Evolutionary conservation across 352 stramenopile genomes (phyloP), one percentile per base, ranked within the genome.

Genomic region (Phytopythium aichiense): DNA sequence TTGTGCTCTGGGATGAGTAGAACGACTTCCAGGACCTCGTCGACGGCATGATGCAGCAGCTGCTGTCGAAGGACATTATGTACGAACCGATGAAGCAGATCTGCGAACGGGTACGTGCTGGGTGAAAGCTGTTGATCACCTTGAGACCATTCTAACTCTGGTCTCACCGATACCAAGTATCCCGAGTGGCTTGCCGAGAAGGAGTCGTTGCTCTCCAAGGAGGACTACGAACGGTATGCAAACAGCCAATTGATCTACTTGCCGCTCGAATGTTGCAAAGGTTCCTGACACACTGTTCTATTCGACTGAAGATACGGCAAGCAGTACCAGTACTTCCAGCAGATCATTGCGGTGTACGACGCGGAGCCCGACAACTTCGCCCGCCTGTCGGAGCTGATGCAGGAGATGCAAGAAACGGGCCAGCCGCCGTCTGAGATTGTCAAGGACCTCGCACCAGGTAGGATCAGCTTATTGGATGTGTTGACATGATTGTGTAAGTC

Each of bases 21-120:
- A 88, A 72, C 63, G 84, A 96, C 71, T 92, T 98, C 62, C 84
- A 98, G 46, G 87, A 92, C 18, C 65, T 99, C 25, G 88, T 99
- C 4, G 96, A 99, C 66, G 92, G 94, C 33, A 99, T 99, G 87
- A 99, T 99, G 96, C 81, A 98, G 72, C 96, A 99, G 66, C 61
- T 99, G 50, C 73, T 99, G 61, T 95, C 89, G 46, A 98, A 98
- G 66, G 97, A 99, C 63, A 77, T 99, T 54, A 99, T 99, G 97
- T 99, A 99, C 79, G 94, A 99, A 66, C 97, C 97, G 13, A 99
- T 99, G 77, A 97, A 97, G 77, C 84, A 96, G 68, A 94, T 96
- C 62, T 97, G 87, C 72, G 96, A 98, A 28, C 72, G 83, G 66
- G 83, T 92, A 69, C 43, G 78, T 37, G 15, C 22, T 37, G 12